Percentiles rank a stretch among this genome's conserved stretches.
Evolutionary conservation across 148 eudicot species (phyloP).

Genomic region (Salicornia ramosissima): DNA sequence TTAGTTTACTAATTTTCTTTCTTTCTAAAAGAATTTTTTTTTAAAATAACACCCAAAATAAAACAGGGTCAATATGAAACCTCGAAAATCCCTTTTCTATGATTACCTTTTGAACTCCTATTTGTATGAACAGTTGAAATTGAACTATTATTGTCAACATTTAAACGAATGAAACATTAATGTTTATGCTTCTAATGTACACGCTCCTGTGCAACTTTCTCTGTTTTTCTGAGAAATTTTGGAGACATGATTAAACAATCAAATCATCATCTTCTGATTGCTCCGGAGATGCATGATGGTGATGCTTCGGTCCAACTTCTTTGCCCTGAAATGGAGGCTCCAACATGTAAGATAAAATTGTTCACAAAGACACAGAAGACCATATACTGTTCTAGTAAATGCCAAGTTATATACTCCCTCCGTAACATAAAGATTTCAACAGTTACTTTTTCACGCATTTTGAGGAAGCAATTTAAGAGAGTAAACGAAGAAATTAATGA

Average conservation of each 20-base stretch:
- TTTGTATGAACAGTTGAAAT: conserved; percentile 8
- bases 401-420: too few relatives aligned
- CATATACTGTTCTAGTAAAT: too few relatives aligned
- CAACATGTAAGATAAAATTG: neutral
- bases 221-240: neutral
- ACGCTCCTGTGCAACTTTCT: conserved; percentile 4
- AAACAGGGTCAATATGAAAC: too few relatives aligned
- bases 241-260: too few relatives aligned
- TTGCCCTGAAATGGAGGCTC: neutral
- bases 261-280: neutral
- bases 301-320: neutral
- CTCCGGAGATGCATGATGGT: neutral
- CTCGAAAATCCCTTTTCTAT: neutral
- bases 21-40: too few relatives aligned
- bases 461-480: too few relatives aligned
- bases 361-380: neutral
- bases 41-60: too few relatives aligned
- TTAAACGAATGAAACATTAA: neutral
- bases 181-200: conserved; percentile 7
- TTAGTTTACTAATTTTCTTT: too few relatives aligned
- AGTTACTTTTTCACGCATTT: too few relatives aligned
- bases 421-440: too few relatives aligned
- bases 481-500: too few relatives aligned
- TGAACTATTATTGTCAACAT: neutral
- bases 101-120: conserved; percentile 1